phyloP scores from a whole-genome alignment of 495 filamentous ascomycete species.

The Penicillium salamii region DNA sequence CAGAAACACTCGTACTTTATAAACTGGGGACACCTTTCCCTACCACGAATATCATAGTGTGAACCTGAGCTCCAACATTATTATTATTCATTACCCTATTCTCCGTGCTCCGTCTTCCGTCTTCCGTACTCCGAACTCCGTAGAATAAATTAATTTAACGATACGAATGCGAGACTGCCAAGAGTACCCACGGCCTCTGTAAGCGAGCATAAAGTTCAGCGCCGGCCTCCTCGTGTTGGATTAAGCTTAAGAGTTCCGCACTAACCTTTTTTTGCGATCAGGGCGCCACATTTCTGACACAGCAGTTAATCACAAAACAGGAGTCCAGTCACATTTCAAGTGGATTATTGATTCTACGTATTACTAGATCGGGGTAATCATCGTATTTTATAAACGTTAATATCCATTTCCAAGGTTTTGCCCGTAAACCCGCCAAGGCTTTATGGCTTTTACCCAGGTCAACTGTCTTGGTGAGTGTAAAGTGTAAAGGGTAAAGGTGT shows the following conservation, averaged over 20 bases:
- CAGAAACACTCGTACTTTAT: background rate
- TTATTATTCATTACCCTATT: no score
- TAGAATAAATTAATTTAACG: no score
- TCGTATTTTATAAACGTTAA: background rate
- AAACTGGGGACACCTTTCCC: background rate
- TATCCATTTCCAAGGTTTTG: background rate
- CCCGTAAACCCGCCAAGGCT: background rate
- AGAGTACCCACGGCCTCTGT: constrained; percentile 28
- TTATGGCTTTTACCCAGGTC: no score
- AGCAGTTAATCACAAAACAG: background rate
- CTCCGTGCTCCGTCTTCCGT: no score
- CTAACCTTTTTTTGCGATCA: constrained; percentile 41
- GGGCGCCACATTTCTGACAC: constrained; percentile 39
- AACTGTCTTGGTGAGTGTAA: no score
- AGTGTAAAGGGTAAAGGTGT: no score
- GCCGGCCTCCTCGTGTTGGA: constrained; percentile 46
- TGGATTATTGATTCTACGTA: background rate
- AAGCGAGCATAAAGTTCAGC: constrained; percentile 47
- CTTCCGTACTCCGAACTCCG: no score
- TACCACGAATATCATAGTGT: background rate
- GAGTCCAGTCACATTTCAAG: constrained; percentile 5
- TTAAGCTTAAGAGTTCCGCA: constrained; percentile 53
- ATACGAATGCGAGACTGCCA: no score
- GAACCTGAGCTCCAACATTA: no score
- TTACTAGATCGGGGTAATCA: no score